Percentiles rank a stretch among this genome's conserved stretches.
Evolutionary conservation across 2,329 filamentous ascomycete genomes (phyloP).

Genomic region (Trichoderma afroharzianum): DNA sequence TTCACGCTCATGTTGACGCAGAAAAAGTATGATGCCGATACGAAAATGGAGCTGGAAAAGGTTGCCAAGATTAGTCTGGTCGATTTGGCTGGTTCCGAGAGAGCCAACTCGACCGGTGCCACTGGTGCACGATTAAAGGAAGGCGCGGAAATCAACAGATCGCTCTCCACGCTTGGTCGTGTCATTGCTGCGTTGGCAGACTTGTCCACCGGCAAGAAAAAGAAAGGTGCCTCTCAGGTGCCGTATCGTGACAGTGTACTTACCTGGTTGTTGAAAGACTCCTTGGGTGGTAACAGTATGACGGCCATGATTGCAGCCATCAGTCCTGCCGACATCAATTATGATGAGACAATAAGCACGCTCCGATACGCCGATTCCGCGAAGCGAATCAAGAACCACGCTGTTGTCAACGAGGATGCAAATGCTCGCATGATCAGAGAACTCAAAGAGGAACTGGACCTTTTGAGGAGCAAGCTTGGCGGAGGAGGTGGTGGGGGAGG

Average conservation of each 20-base stretch:
- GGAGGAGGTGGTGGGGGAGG: slow-evolving; percentile 48
- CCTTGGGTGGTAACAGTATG: slow-evolving; percentile 96
- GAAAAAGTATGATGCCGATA: slow-evolving; percentile 85
- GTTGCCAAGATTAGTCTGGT: slow-evolving; percentile 97
- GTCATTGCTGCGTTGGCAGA: slow-evolving; percentile 96
- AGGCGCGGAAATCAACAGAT: slow-evolving; percentile 97
- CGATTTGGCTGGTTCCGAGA: slow-evolving; percentile 94
- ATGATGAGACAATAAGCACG: slow-evolving; percentile 94
- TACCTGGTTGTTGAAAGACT: slow-evolving; percentile 96
- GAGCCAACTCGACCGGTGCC: slow-evolving; percentile 94
- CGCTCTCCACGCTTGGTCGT: slow-evolving; percentile 90
- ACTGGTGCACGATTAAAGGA: slow-evolving; percentile 94
- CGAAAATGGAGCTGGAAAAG: slow-evolving; percentile 96
- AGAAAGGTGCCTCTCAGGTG: slow-evolving; percentile 69
- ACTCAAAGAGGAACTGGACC: slow-evolving; percentile 86
- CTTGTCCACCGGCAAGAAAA: slow-evolving; percentile 80
- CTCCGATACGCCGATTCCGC: slow-evolving; percentile 95
- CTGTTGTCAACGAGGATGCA: slow-evolving; percentile 97
- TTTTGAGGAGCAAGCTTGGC: slow-evolving; percentile 81
- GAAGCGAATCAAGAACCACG: slow-evolving; percentile 99
- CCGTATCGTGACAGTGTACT: slow-evolving; percentile 96
- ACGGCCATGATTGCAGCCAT: slow-evolving; percentile 99
- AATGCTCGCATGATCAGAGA: slow-evolving; percentile 99
- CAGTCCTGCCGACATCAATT: slow-evolving; percentile 97
- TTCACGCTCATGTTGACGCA: slow-evolving; percentile 96